Evolutionary conservation across 208 protist species (phyloP).

Genomic region (Trypanosoma rangeli): DNA sequence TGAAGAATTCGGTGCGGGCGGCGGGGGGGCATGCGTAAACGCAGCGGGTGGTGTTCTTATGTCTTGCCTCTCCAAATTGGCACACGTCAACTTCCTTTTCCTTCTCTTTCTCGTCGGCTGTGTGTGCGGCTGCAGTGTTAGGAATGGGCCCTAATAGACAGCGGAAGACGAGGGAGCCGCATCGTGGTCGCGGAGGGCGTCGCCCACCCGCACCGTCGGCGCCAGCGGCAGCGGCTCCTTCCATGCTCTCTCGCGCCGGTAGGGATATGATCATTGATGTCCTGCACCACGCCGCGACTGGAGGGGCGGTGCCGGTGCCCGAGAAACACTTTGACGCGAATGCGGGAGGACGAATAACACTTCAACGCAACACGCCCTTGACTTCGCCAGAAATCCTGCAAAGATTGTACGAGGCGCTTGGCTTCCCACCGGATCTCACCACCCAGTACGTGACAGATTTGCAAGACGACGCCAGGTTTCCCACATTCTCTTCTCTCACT

Average conservation of each 20-base stretch:
- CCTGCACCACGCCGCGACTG: slow-evolving; percentile 82
- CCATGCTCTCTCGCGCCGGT: slow-evolving; percentile 70
- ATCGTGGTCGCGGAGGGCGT: slow-evolving; percentile 35
- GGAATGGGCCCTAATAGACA: slow-evolving; percentile 82
- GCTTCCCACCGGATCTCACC: slow-evolving; percentile 82
- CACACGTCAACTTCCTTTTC: neutral
- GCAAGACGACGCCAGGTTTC: slow-evolving; percentile 41
- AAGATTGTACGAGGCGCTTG: slow-evolving; percentile 78
- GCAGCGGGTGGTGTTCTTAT: too few species aligned
- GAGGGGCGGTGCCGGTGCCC: slow-evolving; percentile 75
- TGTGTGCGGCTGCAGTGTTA: neutral
- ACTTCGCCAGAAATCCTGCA: slow-evolving; percentile 74
- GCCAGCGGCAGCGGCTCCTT: slow-evolving; percentile 47
- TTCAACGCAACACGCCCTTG: slow-evolving; percentile 79
- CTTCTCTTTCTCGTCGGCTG: neutral
- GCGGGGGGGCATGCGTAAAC: too few species aligned
- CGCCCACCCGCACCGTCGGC: slow-evolving; percentile 23
- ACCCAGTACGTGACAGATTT: slow-evolving; percentile 80
- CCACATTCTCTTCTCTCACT: slow-evolving; percentile 52
- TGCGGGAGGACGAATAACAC: slow-evolving; percentile 52
- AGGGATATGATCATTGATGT: slow-evolving; percentile 89
- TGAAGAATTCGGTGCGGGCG: too few species aligned
- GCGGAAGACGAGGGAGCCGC: slow-evolving; percentile 38
- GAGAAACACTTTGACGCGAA: slow-evolving; percentile 85
- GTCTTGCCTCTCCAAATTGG: too few species aligned